phyloP scores from a whole-genome alignment of 2,329 filamentous ascomycete species.

The Paraphaeosphaeria minitans region DNA sequence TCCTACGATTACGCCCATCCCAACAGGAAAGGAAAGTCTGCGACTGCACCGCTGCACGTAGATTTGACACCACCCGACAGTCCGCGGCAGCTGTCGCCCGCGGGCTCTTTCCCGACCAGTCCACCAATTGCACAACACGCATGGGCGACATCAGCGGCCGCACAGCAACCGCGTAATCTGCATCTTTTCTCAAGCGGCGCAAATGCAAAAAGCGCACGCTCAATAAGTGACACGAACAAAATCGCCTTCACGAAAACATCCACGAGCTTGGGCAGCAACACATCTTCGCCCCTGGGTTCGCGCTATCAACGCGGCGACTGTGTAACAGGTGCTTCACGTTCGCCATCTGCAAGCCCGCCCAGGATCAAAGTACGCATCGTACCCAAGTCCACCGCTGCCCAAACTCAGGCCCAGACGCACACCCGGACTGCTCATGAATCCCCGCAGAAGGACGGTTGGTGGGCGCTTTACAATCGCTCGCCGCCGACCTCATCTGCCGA shows the following conservation, averaged over 20 bases:
- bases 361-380: conserved; percentile 31
- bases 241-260: conserved; percentile 24
- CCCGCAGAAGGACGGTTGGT: conserved; percentile 23
- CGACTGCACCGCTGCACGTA: conserved; percentile 9
- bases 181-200: neutral
- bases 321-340: conserved; percentile 14
- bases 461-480: conserved; percentile 21
- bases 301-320: conserved; percentile 19
- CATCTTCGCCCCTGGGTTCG: conserved; percentile 7
- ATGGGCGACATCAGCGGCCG: conserved; percentile 16
- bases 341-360: conserved; percentile 10
- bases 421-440: conserved; percentile 4
- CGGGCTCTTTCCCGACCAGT: conserved; percentile 35
- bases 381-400: conserved; percentile 15
- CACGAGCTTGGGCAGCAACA: conserved; percentile 7
- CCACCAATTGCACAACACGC: conserved; percentile 26
- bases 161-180: neutral
- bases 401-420: conserved; percentile 3
- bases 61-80: conserved; percentile 16
- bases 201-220: conserved; percentile 8
- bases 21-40: neutral
- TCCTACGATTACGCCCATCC: conserved; percentile 36
- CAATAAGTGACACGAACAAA: conserved; percentile 16
- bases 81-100: conserved; percentile 18
- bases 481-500: conserved; percentile 13